phyloP scores from a whole-genome alignment of 108 stramenopile species.

The Cyclotella kingstonii region DNA sequence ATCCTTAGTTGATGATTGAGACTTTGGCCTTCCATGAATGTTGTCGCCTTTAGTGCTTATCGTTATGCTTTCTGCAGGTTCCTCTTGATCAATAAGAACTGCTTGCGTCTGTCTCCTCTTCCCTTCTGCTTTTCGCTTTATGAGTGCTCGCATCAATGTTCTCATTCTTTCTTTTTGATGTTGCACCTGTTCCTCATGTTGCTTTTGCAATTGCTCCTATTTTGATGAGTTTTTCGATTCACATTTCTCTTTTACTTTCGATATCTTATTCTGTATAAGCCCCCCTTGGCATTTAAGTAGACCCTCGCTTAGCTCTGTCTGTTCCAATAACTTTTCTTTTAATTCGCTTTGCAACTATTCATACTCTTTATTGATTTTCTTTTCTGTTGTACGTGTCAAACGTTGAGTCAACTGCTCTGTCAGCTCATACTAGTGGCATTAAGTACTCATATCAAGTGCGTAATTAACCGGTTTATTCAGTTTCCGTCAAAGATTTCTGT shows the following conservation, averaged over 20 bases:
- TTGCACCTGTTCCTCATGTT: slow-evolving; percentile 27
- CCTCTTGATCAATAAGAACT: no score
- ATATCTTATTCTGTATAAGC: slow-evolving; percentile 22
- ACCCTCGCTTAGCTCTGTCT: no score
- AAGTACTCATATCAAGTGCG: no score
- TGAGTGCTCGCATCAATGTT: slow-evolving; percentile 32
- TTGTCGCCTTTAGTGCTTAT: no score
- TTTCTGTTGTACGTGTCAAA: slow-evolving; percentile 29
- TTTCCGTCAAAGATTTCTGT: no score
- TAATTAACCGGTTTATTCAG: no score
- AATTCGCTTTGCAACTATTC: slow-evolving; percentile 24
- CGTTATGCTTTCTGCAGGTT: no score
- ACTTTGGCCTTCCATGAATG: no score
- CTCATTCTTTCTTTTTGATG: slow-evolving; percentile 40
- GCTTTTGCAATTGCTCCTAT: slow-evolving; percentile 22
- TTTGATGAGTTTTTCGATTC: slow-evolving; percentile 29
- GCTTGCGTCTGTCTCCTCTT: slow-evolving; percentile 3
- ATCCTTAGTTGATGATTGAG: no score
- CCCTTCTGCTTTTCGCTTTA: slow-evolving; percentile 37
- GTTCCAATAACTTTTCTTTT: no score
- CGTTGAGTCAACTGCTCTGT: slow-evolving; percentile 11
- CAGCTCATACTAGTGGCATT: no score
- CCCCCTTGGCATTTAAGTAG: slow-evolving; percentile 9
- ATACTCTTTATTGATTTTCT: slow-evolving; percentile 25
- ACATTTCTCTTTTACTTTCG: slow-evolving; percentile 25